phyloP scores from a whole-genome alignment of 257 asterid species.

The Cordia subcordata region DNA sequence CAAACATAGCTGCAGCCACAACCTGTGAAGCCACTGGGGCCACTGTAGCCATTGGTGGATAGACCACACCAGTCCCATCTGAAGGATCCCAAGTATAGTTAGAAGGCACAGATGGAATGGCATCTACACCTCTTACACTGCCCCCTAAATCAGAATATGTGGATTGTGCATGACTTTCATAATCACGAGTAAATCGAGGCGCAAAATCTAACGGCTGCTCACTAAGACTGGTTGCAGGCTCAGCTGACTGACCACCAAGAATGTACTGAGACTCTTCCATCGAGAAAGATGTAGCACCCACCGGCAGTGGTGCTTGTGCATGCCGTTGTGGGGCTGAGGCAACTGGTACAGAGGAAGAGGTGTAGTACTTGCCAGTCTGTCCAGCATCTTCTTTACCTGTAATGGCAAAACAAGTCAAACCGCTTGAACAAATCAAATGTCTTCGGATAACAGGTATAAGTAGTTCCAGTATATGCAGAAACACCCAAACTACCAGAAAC shows the following conservation, averaged over 20 bases:
- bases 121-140: slow-evolving; percentile 45
- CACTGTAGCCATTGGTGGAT: slow-evolving; percentile 52
- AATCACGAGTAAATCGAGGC: slow-evolving; percentile 47
- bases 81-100: slow-evolving; percentile 58
- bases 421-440: too few relatives aligned
- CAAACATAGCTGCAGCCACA: slow-evolving; percentile 15
- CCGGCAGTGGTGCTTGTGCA: slow-evolving; percentile 39
- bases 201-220: slow-evolving; percentile 68
- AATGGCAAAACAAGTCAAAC: slow-evolving; percentile 12
- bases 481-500: too few relatives aligned
- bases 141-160: slow-evolving; percentile 46
- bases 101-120: slow-evolving; percentile 40
- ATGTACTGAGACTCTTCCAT: slow-evolving; percentile 46
- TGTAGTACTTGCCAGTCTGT: slow-evolving; percentile 40
- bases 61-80: slow-evolving; percentile 46
- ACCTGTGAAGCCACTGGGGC: slow-evolving; percentile 66
- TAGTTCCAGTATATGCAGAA: too few relatives aligned
- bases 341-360: slow-evolving; percentile 42
- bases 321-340: slow-evolving; percentile 38
- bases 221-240: slow-evolving; percentile 41
- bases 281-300: slow-evolving; percentile 38
- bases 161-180: slow-evolving; percentile 42
- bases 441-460: too few relatives aligned
- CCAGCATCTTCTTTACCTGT: slow-evolving; percentile 62
- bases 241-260: slow-evolving; percentile 35